phyloP scores from a whole-genome alignment of 805 yeast genomes.

The Maudiozyma saulgeensis region DNA sequence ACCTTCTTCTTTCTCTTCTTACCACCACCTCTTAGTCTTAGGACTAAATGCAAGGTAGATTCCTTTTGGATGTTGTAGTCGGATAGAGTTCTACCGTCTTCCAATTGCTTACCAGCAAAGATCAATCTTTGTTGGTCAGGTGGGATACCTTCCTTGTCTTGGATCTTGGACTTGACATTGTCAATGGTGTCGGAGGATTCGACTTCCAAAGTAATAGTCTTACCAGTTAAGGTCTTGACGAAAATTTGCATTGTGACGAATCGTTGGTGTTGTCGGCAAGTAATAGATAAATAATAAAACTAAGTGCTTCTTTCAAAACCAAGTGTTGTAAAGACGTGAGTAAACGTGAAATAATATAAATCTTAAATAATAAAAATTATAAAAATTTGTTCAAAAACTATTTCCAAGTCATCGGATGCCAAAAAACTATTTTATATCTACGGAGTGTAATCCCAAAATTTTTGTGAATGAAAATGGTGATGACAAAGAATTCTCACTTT shows the following conservation, averaged over 20 bases:
- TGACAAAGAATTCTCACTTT: too few relatives aligned
- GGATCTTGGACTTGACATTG: slow-evolving; percentile 93
- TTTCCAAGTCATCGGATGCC: too few relatives aligned
- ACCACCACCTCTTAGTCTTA: slow-evolving; percentile 99
- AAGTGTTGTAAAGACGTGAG: slow-evolving; percentile 7
- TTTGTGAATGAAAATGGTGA: too few relatives aligned
- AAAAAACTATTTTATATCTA: too few relatives aligned
- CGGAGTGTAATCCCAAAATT: too few relatives aligned
- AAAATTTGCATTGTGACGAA: slow-evolving; percentile 72
- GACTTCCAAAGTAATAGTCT: slow-evolving; percentile 96
- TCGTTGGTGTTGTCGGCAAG: slow-evolving; percentile 36
- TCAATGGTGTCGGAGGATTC: slow-evolving; percentile 97
- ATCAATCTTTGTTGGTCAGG: slow-evolving; percentile 96
- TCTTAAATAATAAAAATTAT: not conserved
- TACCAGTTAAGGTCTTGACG: slow-evolving; percentile 98
- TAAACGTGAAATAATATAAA: not conserved
- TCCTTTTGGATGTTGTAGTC: slow-evolving; percentile 99
- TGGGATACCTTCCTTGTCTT: slow-evolving; percentile 96
- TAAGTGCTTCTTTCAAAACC: slow-evolving; percentile 32
- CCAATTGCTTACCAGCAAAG: slow-evolving; percentile 96
- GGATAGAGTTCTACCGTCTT: slow-evolving; percentile 90
- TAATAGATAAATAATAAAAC: slow-evolving; percentile 4
- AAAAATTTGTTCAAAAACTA: not conserved
- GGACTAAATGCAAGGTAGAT: slow-evolving; percentile 89
- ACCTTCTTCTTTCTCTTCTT: slow-evolving; percentile 99